phyloP scores from a whole-genome alignment of 306 rosid species.

The Casuarina cunninghamiana region DNA sequence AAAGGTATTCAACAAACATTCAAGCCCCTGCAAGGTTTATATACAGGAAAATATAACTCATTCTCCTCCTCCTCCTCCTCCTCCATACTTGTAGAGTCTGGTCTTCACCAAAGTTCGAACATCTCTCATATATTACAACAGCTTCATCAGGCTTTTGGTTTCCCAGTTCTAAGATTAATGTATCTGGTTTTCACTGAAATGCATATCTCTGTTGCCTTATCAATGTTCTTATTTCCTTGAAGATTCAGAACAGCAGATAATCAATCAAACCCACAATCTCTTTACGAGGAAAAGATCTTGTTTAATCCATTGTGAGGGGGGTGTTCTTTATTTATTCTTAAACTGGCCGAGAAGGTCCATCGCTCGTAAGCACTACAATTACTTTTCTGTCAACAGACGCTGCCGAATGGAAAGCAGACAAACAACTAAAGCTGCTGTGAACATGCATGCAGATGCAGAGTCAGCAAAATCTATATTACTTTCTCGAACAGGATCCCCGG shows the following conservation, averaged over 20 bases:
- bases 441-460: too few relatives aligned
- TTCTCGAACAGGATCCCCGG: too few relatives aligned
- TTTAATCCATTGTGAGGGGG: too few relatives aligned
- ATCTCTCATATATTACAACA: conserved; percentile 27
- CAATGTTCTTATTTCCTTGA: not conserved
- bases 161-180: conserved; percentile 25
- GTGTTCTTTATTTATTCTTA: too few relatives aligned
- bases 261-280: not conserved
- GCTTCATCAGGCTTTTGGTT: conserved; percentile 30
- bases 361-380: too few relatives aligned
- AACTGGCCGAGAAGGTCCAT: too few relatives aligned
- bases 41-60: conserved; percentile 13
- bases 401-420: too few relatives aligned
- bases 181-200: conserved; percentile 27
- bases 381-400: too few relatives aligned
- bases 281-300: too few relatives aligned
- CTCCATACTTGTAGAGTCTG: conserved; percentile 25
- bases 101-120: conserved; percentile 30
- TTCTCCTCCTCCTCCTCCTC: conserved; percentile 18
- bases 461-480: too few relatives aligned
- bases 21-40: conserved; percentile 25
- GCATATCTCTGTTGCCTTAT: conserved; percentile 25
- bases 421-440: too few relatives aligned
- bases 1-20: conserved; percentile 19
- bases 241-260: not conserved